These are phyloP conservation scores for Eucalyptus erythrocorys DNA, from an alignment of 345 rosid species.

Conservation along the genomic window DNA sequence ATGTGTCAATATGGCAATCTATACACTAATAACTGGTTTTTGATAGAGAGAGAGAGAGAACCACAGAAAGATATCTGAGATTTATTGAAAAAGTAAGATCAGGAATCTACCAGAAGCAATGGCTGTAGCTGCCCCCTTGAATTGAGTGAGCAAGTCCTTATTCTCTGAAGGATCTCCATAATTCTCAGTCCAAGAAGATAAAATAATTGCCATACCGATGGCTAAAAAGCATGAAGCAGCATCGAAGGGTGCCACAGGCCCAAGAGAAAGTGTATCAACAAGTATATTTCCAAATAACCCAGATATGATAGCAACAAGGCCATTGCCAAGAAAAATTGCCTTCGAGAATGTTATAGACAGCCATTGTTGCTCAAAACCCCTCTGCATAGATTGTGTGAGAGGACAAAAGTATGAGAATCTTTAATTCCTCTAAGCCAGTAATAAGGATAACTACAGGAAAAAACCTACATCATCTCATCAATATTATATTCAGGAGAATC, in stretches of 20 bases:
- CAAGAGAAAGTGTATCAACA: constrained; percentile 68
- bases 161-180: constrained; percentile 89
- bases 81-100: neutral
- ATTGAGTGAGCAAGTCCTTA: constrained; percentile 83
- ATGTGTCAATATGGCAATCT: neutral
- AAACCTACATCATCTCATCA: neutral
- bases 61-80: neutral
- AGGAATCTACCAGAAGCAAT: constrained; percentile 75
- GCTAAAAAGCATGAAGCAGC: constrained; percentile 94
- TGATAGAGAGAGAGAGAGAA: neutral
- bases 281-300: constrained; percentile 84
- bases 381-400: constrained; percentile 26
- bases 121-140: constrained; percentile 84
- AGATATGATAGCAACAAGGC: constrained; percentile 79
- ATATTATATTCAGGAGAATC: neutral
- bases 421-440: neutral
- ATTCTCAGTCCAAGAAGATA: constrained; percentile 82
- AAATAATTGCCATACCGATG: constrained; percentile 78
- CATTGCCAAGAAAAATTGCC: constrained; percentile 90
- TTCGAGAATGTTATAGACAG: constrained; percentile 84
- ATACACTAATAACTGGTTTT: neutral
- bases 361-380: constrained; percentile 92
- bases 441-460: neutral
- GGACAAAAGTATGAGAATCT: neutral
- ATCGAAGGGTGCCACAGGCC: constrained; percentile 98